phyloP scores from a whole-genome alignment of 2,329 filamentous ascomycete genomes.

The Xylaria sp. region DNA sequence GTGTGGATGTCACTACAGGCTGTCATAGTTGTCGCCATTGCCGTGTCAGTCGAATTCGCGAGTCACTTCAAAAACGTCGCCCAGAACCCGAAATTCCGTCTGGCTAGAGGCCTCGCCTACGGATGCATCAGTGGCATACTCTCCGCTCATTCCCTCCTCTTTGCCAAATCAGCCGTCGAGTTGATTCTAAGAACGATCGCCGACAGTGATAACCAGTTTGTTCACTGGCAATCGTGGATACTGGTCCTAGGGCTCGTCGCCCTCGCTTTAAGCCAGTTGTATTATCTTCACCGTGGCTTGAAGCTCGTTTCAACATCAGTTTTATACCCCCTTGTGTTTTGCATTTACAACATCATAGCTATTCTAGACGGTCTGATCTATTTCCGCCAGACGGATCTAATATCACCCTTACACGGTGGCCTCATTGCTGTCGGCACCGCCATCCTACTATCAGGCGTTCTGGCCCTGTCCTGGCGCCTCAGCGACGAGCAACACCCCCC shows the following conservation, averaged over 20 bases:
- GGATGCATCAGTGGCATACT: conserved; percentile 91
- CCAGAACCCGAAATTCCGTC: conserved; percentile 73
- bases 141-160: conserved; percentile 89
- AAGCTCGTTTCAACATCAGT: conserved; percentile 96
- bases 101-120: conserved; percentile 85
- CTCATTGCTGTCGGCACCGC: conserved; percentile 87
- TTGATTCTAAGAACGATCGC: conserved; percentile 86
- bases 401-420: conserved; percentile 78
- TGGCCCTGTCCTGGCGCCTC: conserved; percentile 92
- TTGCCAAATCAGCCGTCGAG: conserved; percentile 97
- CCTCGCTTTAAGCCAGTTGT: conserved; percentile 89
- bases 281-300: conserved; percentile 92
- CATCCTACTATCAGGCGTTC: conserved; percentile 85
- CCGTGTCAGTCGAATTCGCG: conserved; percentile 69
- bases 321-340: conserved; percentile 96
- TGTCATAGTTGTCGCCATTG: conserved; percentile 75
- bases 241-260: conserved; percentile 83
- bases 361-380: conserved; percentile 98
- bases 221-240: conserved; percentile 93
- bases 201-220: conserved; percentile 91
- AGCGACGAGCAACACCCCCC: conserved; percentile 77
- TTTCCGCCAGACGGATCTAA: conserved; percentile 86
- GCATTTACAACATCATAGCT: conserved; percentile 98
- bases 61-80: conserved; percentile 62
- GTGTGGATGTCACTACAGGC: conserved; percentile 88